Evolutionary conservation across 2,329 filamentous ascomycete species (phyloP).

Genomic region (Orbilia quercus): DNA sequence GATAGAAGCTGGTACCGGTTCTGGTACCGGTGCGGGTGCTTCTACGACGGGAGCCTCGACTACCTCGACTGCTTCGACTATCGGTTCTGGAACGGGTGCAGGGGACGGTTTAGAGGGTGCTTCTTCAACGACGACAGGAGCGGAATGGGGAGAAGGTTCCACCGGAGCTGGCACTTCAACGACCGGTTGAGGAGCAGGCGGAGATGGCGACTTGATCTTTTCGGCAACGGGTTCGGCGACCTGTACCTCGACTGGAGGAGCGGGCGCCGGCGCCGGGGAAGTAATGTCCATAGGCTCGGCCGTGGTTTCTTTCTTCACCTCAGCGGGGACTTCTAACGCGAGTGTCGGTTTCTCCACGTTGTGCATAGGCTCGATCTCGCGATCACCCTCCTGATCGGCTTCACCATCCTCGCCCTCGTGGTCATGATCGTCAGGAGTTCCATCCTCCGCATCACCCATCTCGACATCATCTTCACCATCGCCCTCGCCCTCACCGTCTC

Average conservation of each 20-base stretch:
- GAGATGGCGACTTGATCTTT: slow-evolving; percentile 16
- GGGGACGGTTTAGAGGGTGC: slow-evolving; percentile 1
- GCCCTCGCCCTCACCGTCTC: slow-evolving; percentile 27
- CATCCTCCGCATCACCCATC: slow-evolving; percentile 52
- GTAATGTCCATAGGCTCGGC: slow-evolving; percentile 39
- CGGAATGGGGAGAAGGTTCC: slow-evolving; percentile 11
- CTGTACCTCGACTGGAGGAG: slow-evolving; percentile 7
- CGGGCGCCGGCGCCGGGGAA: slow-evolving; percentile 23
- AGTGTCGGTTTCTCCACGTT: slow-evolving; percentile 13
- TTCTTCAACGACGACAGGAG: slow-evolving; percentile 1
- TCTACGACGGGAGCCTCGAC: slow-evolving; percentile 11
- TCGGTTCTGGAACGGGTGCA: neutral
- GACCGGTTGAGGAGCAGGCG: neutral
- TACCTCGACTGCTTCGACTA: no score
- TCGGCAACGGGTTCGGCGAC: slow-evolving; percentile 22
- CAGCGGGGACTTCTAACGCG: slow-evolving; percentile 26
- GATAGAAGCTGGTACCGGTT: slow-evolving; percentile 13
- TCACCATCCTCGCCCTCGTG: slow-evolving; percentile 34
- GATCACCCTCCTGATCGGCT: slow-evolving; percentile 14
- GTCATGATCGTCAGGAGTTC: slow-evolving; percentile 50
- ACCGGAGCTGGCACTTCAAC: slow-evolving; percentile 14
- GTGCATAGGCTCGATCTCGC: slow-evolving; percentile 13
- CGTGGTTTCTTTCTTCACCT: slow-evolving; percentile 34
- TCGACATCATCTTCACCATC: slow-evolving; percentile 52
- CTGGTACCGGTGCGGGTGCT: slow-evolving; percentile 24